Evolutionary conservation across 2,329 filamentous ascomycete species (phyloP).

Genomic region (Trichoderma atrobrunneum): DNA sequence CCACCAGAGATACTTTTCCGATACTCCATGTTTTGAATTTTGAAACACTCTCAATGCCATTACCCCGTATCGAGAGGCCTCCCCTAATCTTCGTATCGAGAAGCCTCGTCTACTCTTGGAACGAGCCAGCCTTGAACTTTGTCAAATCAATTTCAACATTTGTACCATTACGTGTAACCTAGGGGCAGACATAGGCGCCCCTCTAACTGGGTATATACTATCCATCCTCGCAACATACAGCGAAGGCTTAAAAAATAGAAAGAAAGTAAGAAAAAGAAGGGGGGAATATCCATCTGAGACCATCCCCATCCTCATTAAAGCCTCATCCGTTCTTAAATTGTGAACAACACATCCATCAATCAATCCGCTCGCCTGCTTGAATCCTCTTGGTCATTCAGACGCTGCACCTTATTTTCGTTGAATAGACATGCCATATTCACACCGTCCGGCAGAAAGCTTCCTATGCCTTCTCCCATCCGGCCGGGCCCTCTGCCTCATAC

Average conservation of each 20-base stretch:
- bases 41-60: neutral
- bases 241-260: neutral
- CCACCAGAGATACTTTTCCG: neutral
- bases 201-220: slow-evolving; percentile 15
- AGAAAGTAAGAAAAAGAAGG: neutral
- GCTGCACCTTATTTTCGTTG: neutral
- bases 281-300: neutral
- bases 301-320: neutral
- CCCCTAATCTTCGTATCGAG: neutral
- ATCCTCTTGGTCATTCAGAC: neutral
- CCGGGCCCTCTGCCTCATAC: slow-evolving; percentile 65
- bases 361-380: neutral
- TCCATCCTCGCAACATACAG: slow-evolving; percentile 4
- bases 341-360: neutral
- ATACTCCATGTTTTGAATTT: neutral
- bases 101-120: fast-evolving
- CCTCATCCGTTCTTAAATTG: neutral
- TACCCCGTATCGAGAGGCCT: neutral
- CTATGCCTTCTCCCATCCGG: slow-evolving; percentile 45
- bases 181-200: neutral
- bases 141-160: neutral
- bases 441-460: neutral
- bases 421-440: neutral
- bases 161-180: neutral
- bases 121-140: neutral